Evolutionary conservation across 129 eudicot genomes (phyloP).

Genomic region (Flaveria linearis): DNA sequence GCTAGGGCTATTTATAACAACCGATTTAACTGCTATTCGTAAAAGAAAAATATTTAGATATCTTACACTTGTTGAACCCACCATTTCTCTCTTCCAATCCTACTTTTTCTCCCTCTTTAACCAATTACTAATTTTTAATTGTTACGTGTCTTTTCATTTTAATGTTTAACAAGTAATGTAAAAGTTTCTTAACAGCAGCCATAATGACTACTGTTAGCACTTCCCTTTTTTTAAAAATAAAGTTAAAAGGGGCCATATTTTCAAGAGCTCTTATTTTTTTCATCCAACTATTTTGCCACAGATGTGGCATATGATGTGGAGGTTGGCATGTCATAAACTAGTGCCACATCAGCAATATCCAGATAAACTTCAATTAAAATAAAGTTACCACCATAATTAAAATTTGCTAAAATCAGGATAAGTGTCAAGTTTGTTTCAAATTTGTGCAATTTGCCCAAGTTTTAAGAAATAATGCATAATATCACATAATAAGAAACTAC

Average conservation of each 20-base stretch:
- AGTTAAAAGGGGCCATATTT: too few species aligned
- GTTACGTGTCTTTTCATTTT: not conserved
- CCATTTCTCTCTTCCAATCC: not conserved
- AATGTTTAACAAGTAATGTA: not conserved
- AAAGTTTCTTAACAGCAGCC: not conserved
- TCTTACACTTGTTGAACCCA: not conserved
- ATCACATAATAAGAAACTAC: conserved; percentile 44
- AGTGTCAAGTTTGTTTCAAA: not conserved
- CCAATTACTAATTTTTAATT: too few species aligned
- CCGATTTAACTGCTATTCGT: not conserved
- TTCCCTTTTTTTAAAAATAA: not conserved
- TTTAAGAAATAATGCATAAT: conserved; percentile 1
- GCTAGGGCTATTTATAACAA: too few species aligned
- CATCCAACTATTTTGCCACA: not conserved
- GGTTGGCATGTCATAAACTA: not conserved
- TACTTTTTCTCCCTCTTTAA: not conserved
- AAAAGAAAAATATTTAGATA: not conserved
- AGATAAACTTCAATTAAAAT: not conserved
- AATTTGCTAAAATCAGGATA: not conserved
- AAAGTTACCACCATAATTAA: not conserved
- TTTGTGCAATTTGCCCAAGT: conserved; percentile 7
- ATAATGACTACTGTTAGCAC: not conserved
- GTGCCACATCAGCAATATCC: not conserved
- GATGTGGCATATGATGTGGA: not conserved
- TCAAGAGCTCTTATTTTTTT: too few species aligned